Conservation (phyloP, 1,284 basidiomycete genomes). For the Xerocomus minutiporus region DNA sequence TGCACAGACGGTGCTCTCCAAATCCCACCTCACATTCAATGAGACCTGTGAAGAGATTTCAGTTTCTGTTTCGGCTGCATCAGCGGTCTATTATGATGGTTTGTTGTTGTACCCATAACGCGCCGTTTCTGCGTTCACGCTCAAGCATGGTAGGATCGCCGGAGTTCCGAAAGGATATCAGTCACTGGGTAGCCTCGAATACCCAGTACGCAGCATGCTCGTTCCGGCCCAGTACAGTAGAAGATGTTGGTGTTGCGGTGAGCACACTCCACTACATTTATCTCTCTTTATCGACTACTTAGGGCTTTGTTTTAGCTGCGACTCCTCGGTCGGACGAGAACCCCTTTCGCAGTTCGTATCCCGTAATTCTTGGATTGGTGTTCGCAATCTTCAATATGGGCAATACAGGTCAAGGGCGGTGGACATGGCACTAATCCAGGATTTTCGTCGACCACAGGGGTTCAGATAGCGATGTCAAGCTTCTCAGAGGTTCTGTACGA, state of each 20-base stretch:
- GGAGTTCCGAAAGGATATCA: no score
- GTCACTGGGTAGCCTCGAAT: slow-evolving; percentile 47
- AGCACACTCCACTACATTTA: slow-evolving; percentile 7
- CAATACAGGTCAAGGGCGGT: no score
- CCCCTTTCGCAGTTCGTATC: no score
- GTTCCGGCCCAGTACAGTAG: slow-evolving; percentile 46
- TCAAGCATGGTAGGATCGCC: no score
- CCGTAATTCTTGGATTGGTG: no score
- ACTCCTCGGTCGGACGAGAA: slow-evolving; percentile 6
- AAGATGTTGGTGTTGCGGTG: slow-evolving; percentile 45
- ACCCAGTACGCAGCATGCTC: slow-evolving; percentile 41
- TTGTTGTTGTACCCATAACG: background rate
- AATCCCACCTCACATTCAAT: background rate
- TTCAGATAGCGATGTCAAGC: no score
- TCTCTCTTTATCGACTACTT: background rate
- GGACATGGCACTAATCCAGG: no score
- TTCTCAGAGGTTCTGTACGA: no score
- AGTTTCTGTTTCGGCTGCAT: slow-evolving; percentile 8
- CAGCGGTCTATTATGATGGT: slow-evolving; percentile 28
- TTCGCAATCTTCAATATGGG: background rate
- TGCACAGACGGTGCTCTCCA: no score
- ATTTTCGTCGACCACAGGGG: no score
- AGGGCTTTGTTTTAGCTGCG: slow-evolving; percentile 3
- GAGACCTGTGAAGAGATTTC: background rate
- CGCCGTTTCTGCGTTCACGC: no score